Percentiles rank a stretch among this genome's conserved stretches.
phyloP scores from a whole-genome alignment of 768 basidiomycete species.

The Mycena rebaudengoi region DNA sequence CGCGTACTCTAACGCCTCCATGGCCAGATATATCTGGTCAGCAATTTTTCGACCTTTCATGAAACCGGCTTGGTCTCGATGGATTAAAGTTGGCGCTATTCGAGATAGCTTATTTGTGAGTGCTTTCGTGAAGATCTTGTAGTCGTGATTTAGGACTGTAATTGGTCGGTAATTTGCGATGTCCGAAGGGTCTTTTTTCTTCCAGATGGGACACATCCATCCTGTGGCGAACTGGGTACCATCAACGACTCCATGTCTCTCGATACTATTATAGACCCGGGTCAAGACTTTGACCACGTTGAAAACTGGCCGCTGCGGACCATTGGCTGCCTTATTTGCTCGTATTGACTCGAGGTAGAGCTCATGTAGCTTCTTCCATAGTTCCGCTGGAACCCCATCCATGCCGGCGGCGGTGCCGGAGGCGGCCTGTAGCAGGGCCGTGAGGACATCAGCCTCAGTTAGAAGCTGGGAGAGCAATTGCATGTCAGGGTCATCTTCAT shows the following conservation, averaged over 20 bases:
- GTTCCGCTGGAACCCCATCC: conserved; percentile 26
- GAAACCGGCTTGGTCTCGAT: not conserved
- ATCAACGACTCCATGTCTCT: not conserved
- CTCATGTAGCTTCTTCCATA: conserved; percentile 1
- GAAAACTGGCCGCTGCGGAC: too few relatives aligned
- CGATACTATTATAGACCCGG: not conserved
- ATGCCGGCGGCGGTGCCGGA: not conserved
- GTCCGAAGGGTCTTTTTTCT: not conserved
- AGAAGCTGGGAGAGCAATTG: too few relatives aligned
- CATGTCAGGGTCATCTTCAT: not conserved
- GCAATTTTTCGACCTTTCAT: too few relatives aligned
- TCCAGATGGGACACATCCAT: not conserved
- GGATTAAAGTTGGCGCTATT: not conserved
- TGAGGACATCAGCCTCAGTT: not conserved
- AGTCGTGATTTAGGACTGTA: not conserved
- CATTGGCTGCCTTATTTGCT: not conserved
- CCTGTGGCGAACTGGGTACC: not conserved
- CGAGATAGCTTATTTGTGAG: not conserved
- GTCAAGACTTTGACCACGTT: not conserved
- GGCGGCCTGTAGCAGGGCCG: not conserved
- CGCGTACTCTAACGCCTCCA: too few relatives aligned
- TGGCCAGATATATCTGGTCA: too few relatives aligned
- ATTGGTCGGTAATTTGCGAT: not conserved
- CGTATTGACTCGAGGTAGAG: too few relatives aligned
- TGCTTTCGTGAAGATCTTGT: not conserved